Conservation (phyloP, 805 yeast genomes). For the Candida stauntonica region DNA sequence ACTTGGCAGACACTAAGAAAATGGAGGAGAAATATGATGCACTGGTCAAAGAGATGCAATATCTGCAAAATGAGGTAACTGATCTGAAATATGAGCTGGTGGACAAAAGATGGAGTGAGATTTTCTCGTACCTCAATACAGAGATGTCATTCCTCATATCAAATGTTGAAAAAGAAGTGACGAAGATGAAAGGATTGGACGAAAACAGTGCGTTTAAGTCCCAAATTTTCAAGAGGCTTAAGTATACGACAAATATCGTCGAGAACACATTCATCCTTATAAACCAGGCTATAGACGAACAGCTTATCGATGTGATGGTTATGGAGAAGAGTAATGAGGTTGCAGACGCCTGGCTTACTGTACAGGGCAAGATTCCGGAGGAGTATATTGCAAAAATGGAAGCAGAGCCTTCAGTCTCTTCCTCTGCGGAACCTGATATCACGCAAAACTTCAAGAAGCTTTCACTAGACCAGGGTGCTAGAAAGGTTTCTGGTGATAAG, state of each 20-base stretch:
- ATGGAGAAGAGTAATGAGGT: slow-evolving; percentile 33
- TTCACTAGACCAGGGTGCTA: slow-evolving; percentile 16
- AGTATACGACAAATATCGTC: slow-evolving; percentile 35
- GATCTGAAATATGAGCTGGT: slow-evolving; percentile 42
- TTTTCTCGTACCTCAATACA: slow-evolving; percentile 43
- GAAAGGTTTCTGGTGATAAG: slow-evolving; percentile 10
- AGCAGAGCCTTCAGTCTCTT: slow-evolving; percentile 4
- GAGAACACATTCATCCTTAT: slow-evolving; percentile 36
- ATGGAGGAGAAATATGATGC: slow-evolving; percentile 37
- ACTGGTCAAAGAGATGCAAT: slow-evolving; percentile 37
- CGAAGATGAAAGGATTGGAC: slow-evolving; percentile 24
- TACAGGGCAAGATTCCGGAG: slow-evolving; percentile 19
- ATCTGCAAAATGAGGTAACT: slow-evolving; percentile 37
- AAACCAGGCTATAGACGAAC: slow-evolving; percentile 38
- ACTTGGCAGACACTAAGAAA: slow-evolving; percentile 23
- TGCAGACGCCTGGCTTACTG: slow-evolving; percentile 32
- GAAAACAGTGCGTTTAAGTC: slow-evolving; percentile 17
- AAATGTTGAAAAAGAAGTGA: slow-evolving; percentile 26
- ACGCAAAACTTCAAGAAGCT: slow-evolving; percentile 21
- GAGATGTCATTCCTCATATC: slow-evolving; percentile 33
- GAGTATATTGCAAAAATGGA: slow-evolving; percentile 22
- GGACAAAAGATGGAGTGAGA: slow-evolving; percentile 51
- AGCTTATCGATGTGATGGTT: slow-evolving; percentile 34
- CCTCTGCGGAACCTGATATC: slow-evolving; percentile 8
- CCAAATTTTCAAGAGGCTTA: slow-evolving; percentile 31